Base-by-base conservation (phyloP, 139 green algal species). In the Ostreobium quekettii region DNA sequence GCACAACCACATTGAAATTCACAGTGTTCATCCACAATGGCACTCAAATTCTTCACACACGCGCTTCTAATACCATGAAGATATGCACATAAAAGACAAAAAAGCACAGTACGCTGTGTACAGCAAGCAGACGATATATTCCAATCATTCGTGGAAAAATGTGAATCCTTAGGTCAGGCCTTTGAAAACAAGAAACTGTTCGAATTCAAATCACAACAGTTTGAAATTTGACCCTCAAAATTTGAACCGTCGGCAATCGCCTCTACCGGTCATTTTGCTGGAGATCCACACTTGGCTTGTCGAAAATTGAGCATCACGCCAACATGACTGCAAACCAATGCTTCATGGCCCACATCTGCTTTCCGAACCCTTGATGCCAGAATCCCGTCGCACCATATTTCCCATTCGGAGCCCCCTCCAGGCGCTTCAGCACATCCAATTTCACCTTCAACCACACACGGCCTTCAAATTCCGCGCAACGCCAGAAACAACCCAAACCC, bases 301-400 rank as follows among this genome's bases (percentile, higher is more conserved):
- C 4, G 28, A n/a, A 42, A 32, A 65, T 8, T 32, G 2, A 49
- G 8, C 5, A 65, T 47, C 48, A 46, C 37, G 32, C 48, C 26
- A 0, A 47, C 4, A 57, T 38, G 39, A 57, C 67, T 5, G 22
- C 15, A 49, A 32, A 22, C 47, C 5, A 7, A 15, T 62, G 7
- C 26, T 31, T 19, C 39, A 26, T 4, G 2, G 3, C 4, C 29
- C n/a, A n/a, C n/a, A n/a, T n/a, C n/a, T n/a, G n/a, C n/a, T n/a
- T n/a, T n/a, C n/a, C n/a, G n/a, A n/a, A n/a, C n/a, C n/a, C 4
- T 26, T 61, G 24, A 56, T 1, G 26, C 38, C 2, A 28, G 3
- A 33, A 46, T 60, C 36, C 4, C 7, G 42, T 8, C 79, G 47
- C 48, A 91, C 85, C 83, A 67, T 96, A 95, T 72, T 95, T 91